These are phyloP conservation scores for Tolypocladium tundrense DNA, from an alignment of 2,329 filamentous ascomycete genomes.

Conservation along the genomic window DNA sequence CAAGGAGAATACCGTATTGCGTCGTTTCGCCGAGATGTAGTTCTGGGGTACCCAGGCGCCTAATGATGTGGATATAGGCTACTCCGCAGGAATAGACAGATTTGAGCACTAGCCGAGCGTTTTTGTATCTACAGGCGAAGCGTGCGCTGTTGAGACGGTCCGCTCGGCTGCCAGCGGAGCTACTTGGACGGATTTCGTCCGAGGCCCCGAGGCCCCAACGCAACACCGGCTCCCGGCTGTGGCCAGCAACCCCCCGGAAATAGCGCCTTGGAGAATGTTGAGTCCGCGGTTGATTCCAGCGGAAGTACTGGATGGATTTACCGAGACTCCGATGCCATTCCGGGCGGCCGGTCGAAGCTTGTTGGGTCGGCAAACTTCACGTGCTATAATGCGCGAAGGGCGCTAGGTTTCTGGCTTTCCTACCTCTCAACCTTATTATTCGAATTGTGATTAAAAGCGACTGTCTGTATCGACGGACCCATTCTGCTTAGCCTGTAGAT, in stretches of 20 bases:
- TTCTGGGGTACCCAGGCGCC: too few species aligned
- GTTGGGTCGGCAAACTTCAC: background rate
- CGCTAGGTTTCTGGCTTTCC: background rate
- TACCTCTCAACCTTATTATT: background rate
- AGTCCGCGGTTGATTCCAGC: background rate
- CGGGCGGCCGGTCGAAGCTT: background rate
- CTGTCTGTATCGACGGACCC: background rate
- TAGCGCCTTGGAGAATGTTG: too few species aligned
- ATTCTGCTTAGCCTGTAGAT: background rate
- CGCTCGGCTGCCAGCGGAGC: background rate
- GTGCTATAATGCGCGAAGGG: background rate
- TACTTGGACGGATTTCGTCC: background rate
- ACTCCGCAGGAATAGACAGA: background rate
- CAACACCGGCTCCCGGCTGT: background rate
- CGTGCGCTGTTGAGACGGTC: background rate
- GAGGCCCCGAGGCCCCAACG: background rate
- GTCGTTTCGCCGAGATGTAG: background rate
- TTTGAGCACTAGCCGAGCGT: background rate
- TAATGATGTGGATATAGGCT: too few species aligned
- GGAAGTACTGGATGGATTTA: background rate
- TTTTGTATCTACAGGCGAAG: background rate
- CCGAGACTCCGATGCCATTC: background rate
- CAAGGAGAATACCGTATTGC: background rate
- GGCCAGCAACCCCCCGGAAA: background rate
- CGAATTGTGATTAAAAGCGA: background rate